A percentile compares a stretch with the other conserved stretches of the same genome.
phyloP scores from a whole-genome alignment of 495 filamentous ascomycete species.

The Jackrogersella multiformis region DNA sequence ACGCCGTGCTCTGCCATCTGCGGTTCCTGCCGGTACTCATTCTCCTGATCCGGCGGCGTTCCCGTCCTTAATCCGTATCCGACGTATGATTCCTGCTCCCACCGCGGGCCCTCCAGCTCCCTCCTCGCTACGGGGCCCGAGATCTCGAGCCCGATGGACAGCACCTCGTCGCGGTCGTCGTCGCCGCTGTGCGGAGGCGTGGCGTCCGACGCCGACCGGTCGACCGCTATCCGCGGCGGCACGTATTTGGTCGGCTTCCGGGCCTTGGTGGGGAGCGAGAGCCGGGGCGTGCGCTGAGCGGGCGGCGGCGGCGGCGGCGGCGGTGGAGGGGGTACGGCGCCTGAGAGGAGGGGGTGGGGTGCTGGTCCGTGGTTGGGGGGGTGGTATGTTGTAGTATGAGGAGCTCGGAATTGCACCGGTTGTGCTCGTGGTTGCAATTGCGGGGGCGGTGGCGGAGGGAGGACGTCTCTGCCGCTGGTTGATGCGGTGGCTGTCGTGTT shows the following conservation, averaged over 20 bases:
- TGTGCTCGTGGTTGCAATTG: constrained; percentile 13
- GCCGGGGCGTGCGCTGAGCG: background rate
- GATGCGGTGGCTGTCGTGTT: background rate
- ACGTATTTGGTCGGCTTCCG: constrained; percentile 23
- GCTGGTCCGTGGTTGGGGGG: background rate
- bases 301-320: constrained; percentile 6
- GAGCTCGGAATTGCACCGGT: background rate
- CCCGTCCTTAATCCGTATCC: constrained; percentile 23
- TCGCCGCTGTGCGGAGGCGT: background rate
- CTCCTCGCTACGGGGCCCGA: background rate
- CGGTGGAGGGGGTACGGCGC: background rate
- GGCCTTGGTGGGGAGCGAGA: constrained; percentile 13
- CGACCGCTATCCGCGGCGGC: constrained; percentile 7
- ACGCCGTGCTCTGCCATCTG: constrained; percentile 1
- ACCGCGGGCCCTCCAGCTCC: background rate
- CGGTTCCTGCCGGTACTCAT: constrained; percentile 7
- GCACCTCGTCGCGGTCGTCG: constrained; percentile 21
- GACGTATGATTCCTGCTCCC: constrained; percentile 23
- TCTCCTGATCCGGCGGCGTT: constrained; percentile 9
- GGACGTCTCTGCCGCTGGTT: background rate
- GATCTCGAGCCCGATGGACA: constrained; percentile 21
- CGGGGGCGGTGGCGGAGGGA: constrained; percentile 3
- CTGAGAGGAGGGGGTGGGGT: background rate
- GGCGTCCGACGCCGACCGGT: background rate
- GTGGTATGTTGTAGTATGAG: background rate